Evolutionary conservation across 2,329 filamentous ascomycete genomes (phyloP).

Genomic region (Byssothecium circinans): DNA sequence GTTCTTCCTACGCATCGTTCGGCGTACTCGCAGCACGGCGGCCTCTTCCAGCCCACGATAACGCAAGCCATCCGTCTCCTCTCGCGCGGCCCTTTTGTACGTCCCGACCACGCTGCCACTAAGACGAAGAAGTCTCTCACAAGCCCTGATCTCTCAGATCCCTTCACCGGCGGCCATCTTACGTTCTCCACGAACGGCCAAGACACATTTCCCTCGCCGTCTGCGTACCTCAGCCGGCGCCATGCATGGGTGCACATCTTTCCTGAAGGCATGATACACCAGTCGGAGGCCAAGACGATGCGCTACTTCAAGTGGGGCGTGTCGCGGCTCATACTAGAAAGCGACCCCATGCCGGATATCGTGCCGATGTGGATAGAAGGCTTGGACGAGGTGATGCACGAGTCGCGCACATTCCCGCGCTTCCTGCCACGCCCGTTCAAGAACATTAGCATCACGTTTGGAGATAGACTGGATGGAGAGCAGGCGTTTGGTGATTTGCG

Average conservation of each 20-base stretch:
- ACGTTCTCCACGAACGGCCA: conserved; percentile 67
- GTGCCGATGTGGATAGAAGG: conserved; percentile 95
- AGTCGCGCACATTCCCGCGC: conserved; percentile 75
- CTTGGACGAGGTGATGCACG: conserved; percentile 84
- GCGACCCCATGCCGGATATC: conserved; percentile 82
- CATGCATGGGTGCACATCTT: conserved; percentile 93
- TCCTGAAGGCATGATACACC: conserved; percentile 92
- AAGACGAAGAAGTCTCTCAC: conserved; percentile 25
- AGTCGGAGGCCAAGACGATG: conserved; percentile 75
- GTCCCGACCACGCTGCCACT: conserved; percentile 26
- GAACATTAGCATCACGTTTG: conserved; percentile 73
- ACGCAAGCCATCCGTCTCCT: conserved; percentile 82
- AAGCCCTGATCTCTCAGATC: conserved; percentile 51
- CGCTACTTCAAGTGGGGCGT: conserved; percentile 99
- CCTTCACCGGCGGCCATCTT: conserved; percentile 56
- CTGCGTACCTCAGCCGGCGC: conserved; percentile 68
- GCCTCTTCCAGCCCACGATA: conserved; percentile 87
- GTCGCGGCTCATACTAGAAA: conserved; percentile 86
- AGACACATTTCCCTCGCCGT: conserved; percentile 71
- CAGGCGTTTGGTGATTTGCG: conserved; percentile 76
- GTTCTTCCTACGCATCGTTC: conserved; percentile 85
- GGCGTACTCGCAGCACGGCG: conserved; percentile 76
- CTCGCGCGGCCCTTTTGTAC: conserved; percentile 59
- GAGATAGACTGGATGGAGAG: conserved; percentile 74
- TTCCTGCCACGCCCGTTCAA: conserved; percentile 77